Evolutionary conservation across 2,329 filamentous ascomycete genomes (phyloP), one percentile per base, ranked within the genome.

Genomic region (Stachybotrys echinatus): DNA sequence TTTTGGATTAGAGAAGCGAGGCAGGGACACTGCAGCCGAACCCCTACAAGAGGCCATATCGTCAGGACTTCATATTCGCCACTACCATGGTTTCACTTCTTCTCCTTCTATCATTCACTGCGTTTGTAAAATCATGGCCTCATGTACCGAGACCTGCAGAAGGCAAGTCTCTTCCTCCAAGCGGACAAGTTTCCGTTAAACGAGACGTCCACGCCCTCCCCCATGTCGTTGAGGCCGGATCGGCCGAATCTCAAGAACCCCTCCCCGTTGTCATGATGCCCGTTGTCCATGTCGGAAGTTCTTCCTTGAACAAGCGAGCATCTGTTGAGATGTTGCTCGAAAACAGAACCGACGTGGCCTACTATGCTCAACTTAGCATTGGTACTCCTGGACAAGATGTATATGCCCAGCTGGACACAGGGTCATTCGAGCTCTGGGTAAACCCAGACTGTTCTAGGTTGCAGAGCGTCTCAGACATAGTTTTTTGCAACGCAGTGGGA

Each of bases 391-490:
- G 73, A 2, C 79, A 83, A 54, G 58, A 70, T 2, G 72, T 81
- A 47, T 77, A 70, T 50, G 76, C 80, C 12, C 77, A 81, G 58
- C 62, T 83, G 49, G 80, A 83, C 60, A 83, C 80, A 1, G 79
- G 80, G 43, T 82, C 78, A 10, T 81, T 80, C 55, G 79, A 83
- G 65, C 69, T 83, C 27, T 83, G 79, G 79, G 74, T 82, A 6
- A 89, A 89, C 58, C 76, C 82, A 1, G 74, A 76, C 46, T 81
- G 76, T 58, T 78, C 75, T 7, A 61, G 61, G 2, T 68, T 86
- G 17, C 53, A 61, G 10, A 51, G 58, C 7, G 55, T 3, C 8
- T 8, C 67, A 5, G 74, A 79, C 53, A 58, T 64, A 19, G 61
- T 53, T 27, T 79, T 79, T 57, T 80, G 77, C 60, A 54, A 67